Base-by-base conservation (phyloP, 2,329 filamentous ascomycete species). In the Cryphonectria carpinicola region DNA sequence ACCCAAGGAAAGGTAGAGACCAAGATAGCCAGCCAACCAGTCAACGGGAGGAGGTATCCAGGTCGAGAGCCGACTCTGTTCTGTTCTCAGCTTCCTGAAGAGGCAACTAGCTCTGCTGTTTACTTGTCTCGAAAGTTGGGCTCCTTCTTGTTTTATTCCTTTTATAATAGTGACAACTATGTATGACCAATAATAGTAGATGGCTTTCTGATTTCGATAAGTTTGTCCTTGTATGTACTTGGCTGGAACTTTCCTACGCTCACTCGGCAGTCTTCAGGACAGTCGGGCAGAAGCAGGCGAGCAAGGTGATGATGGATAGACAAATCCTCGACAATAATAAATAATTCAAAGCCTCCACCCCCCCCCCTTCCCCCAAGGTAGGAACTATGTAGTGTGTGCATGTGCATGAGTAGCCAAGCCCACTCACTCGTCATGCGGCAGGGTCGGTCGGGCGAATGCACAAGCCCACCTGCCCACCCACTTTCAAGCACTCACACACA, bases 81-180 rank as follows among this genome's bases (percentile, higher is more conserved):
- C 58, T n/a, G 17, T 39, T 14, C 32, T 10, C 65, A 32, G 58
- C 65, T 70, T 39, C 65, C 65, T 49, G 28, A 25, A 35, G 19
- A 46, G 60, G 39, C 28, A 46, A 60, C n/a, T 64, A 39, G 69
- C 46, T 62, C 49, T 43, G 35, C n/a, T 43, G 6, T 28, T 39
- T 52, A 52, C 19, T 2, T 39, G 8, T 39, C 37, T 39, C 37
- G 10, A 39, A 39, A 39, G 37, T 10, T 37, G 19, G 35, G 11
- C 54, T 32, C 54, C 4, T 41, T 49, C 6, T 49, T 17, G 19
- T 49, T 10, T 17, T 7, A n/a, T 49, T 49, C 1, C 6, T 37
- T 7, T 37, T 22, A 49, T 8, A 49, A 49, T 7, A 2, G 17
- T 49, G 17, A 49, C 19, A 49, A 19, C 19, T 7, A 49, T 49